These are phyloP conservation scores for Nectriaceae sp. DNA, from an alignment of 2,329 filamentous ascomycete genomes.

Conservation along the genomic window DNA sequence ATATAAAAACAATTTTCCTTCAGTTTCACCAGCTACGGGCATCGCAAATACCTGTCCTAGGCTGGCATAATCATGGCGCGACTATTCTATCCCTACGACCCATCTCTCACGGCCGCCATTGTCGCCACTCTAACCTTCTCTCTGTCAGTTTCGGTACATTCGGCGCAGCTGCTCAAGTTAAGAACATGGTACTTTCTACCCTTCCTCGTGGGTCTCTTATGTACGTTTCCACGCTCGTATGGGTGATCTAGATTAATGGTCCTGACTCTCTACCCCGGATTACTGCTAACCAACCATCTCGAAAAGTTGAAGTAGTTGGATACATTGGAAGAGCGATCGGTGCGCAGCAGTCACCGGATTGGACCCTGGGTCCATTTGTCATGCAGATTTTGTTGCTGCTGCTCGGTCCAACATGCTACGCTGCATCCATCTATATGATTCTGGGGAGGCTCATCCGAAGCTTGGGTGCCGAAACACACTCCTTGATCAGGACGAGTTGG, in stretches of 20 bases:
- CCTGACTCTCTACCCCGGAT: background rate
- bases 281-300: background rate
- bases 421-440: constrained; percentile 46
- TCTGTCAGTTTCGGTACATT: constrained; percentile 35
- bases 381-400: constrained; percentile 37
- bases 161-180: constrained; percentile 38
- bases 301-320: constrained; percentile 2
- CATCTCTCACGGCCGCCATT: constrained; percentile 41
- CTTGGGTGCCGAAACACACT: constrained; percentile 37
- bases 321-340: constrained; percentile 2
- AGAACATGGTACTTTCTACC: constrained; percentile 53
- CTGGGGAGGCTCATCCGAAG: constrained; percentile 40
- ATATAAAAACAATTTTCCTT: no score
- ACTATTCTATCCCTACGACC: constrained; percentile 45
- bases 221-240: constrained; percentile 30
- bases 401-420: constrained; percentile 41
- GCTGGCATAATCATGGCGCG: background rate
- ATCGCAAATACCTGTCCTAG: no score
- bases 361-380: constrained; percentile 33
- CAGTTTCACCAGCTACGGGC: no score
- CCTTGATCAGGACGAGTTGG: constrained; percentile 41
- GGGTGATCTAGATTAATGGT: background rate
- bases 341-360: constrained; percentile 23
- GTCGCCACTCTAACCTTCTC: constrained; percentile 41
- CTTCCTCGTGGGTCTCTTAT: constrained; percentile 50